phyloP scores from a whole-genome alignment of 164 flowering plant genomes.

The Tinospora cordifolia region DNA sequence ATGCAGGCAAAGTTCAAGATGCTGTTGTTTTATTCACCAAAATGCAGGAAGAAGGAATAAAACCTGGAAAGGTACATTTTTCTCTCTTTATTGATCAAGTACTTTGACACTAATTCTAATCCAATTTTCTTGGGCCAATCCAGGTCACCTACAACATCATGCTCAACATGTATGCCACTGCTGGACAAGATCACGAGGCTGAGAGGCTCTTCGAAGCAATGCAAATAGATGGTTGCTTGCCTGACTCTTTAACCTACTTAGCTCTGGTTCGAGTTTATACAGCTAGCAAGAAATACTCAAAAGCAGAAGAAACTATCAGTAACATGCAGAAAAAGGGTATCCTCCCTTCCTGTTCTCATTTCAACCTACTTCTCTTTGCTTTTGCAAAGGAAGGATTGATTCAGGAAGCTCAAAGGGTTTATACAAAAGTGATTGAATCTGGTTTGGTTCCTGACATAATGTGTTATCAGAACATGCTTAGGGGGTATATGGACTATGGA shows the following conservation, averaged over 20 bases:
- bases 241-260: conserved; percentile 68
- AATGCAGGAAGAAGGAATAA: conserved; percentile 78
- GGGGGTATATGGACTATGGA: conserved; percentile 67
- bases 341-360: conserved; percentile 47
- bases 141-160: conserved; percentile 82
- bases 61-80: conserved; percentile 67
- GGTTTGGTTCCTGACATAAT: conserved; percentile 51
- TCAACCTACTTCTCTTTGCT: conserved; percentile 39
- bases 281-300: conserved; percentile 28
- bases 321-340: conserved; percentile 50
- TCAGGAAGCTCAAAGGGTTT: conserved; percentile 56
- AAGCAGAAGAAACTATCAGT: conserved; percentile 59
- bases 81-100: not conserved
- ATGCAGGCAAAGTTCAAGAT: conserved; percentile 56
- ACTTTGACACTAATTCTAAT: not conserved
- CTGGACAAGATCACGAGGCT: conserved; percentile 55
- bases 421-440: conserved; percentile 20
- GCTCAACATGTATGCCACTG: conserved; percentile 51
- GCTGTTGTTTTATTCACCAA: conserved; percentile 54
- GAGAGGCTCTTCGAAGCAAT: conserved; percentile 51
- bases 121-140: conserved; percentile 8
- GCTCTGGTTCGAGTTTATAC: conserved; percentile 61
- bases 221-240: conserved; percentile 45
- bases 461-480: conserved; percentile 49
- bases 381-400: conserved; percentile 47